These are phyloP conservation scores for Ceratocystis destructans DNA, from an alignment of 2,329 filamentous ascomycete genomes.

Conservation along the genomic window DNA sequence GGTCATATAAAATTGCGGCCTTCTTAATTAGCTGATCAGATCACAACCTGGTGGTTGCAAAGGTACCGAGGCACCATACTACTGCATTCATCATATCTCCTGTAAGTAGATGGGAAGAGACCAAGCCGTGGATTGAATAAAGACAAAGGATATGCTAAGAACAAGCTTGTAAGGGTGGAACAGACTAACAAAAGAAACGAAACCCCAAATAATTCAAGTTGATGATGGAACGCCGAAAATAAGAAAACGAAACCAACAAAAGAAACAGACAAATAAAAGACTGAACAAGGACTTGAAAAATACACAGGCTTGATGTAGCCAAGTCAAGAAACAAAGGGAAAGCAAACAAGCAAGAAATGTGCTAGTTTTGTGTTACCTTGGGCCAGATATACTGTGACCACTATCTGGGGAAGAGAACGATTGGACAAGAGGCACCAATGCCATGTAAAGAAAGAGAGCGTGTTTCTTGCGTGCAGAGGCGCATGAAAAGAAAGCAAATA, in stretches of 20 bases:
- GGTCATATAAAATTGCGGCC: too few relatives aligned
- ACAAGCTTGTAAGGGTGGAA: neutral
- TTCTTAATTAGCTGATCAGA: too few relatives aligned
- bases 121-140: neutral
- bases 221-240: neutral
- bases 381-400: conserved; percentile 18
- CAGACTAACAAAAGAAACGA: neutral
- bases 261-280: conserved; percentile 3
- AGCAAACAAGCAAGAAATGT: conserved; percentile 12
- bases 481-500: conserved; percentile 23
- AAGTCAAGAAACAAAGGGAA: conserved; percentile 1
- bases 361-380: conserved; percentile 13
- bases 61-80: too few relatives aligned
- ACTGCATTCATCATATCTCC: too few relatives aligned
- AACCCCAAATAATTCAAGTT: neutral
- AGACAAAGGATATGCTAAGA: neutral
- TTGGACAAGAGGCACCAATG: conserved; percentile 1
- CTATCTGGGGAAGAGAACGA: conserved; percentile 14
- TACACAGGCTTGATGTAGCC: neutral
- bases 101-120: too few relatives aligned
- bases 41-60: too few relatives aligned
- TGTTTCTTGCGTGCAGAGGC: neutral
- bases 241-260: neutral
- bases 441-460: neutral
- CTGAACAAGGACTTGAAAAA: neutral